Evolutionary conservation across 2,329 filamentous ascomycete genomes (phyloP), one percentile per base, ranked within the genome.

Genomic region (Moelleriella libera): DNA sequence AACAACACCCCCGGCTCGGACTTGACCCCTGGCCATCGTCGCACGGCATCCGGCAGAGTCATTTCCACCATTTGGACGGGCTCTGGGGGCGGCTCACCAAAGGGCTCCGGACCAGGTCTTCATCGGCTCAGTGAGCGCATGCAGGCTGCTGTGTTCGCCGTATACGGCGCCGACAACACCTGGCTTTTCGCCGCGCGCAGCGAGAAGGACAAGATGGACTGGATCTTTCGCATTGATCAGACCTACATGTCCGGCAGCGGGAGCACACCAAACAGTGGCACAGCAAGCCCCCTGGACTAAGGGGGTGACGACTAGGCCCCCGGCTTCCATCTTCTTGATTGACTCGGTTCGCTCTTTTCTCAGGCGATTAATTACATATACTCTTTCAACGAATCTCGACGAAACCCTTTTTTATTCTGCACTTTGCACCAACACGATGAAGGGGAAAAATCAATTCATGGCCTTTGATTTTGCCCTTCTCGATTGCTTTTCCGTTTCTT

Each of bases 141-240:
- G 63, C 75, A 78, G 57, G 75, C 80, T 4, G 83, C 85, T 54
- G 85, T 97, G 41, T 98, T 95, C 72, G 92, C 92, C 10, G 79
- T 98, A 45, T 98, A 97, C 60, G 90, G 87, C 41, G 86, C 84
- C 50, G 85, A 92, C 63, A 96, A 96, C 64, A 95, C 89, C 32
- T 98, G 89, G 77, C 72, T 98, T 41, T 97, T 98, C 63, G 87
- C 88, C 11, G 86, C 88, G 29, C 76, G 88, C 49, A 90, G 81
- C 57, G 90, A 96, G 68, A 76, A 82, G 45, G 89, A 96, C 64
- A 95, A 96, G 71, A 83, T 89, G 56, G 92, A 97, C 63, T 98
- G 92, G 92, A 95, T 98, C 56, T 77, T 94, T 64, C 83, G 85
- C 58, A 88, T 98, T 56, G 92, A 98, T 65, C 85, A 95, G 70